Evolutionary conservation across 208 protist species (phyloP).

Genomic region (Angomonas ambiguus): DNA sequence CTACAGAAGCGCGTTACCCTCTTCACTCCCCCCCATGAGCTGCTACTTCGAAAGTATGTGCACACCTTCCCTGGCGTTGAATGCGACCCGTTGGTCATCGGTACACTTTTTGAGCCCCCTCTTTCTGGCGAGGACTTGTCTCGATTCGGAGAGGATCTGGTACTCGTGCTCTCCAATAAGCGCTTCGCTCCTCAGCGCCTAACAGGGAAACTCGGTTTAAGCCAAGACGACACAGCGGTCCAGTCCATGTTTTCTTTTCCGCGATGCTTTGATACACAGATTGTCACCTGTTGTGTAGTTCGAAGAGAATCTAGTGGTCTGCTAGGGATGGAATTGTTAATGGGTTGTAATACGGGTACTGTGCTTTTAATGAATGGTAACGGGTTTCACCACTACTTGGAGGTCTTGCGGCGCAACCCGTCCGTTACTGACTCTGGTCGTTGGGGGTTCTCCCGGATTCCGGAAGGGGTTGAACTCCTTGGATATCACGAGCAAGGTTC

Average conservation of each 20-base stretch:
- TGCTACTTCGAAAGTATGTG: constrained; percentile 35
- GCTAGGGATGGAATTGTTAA: neutral
- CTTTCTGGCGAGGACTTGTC: neutral
- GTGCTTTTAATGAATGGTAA: neutral
- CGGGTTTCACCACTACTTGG: neutral
- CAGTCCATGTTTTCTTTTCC: neutral
- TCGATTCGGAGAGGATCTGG: neutral
- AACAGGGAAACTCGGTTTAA: neutral
- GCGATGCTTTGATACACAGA: neutral
- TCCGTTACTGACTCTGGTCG: neutral
- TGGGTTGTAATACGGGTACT: constrained; percentile 1
- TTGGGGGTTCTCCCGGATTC: constrained; percentile 4
- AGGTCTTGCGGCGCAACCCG: neutral
- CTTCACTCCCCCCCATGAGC: constrained; percentile 37
- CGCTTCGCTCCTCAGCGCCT: neutral
- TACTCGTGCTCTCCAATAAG: neutral
- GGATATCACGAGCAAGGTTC: constrained; percentile 28
- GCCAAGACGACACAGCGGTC: neutral
- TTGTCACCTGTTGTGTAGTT: neutral
- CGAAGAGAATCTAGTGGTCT: neutral
- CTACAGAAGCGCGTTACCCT: no score
- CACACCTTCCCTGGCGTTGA: constrained; percentile 12
- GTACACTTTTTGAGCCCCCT: neutral
- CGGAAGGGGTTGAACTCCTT: constrained; percentile 31
- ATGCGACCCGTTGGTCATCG: neutral